Conservation (phyloP, 495 filamentous ascomycete genomes). For the Penicillium atrosanguineum region DNA sequence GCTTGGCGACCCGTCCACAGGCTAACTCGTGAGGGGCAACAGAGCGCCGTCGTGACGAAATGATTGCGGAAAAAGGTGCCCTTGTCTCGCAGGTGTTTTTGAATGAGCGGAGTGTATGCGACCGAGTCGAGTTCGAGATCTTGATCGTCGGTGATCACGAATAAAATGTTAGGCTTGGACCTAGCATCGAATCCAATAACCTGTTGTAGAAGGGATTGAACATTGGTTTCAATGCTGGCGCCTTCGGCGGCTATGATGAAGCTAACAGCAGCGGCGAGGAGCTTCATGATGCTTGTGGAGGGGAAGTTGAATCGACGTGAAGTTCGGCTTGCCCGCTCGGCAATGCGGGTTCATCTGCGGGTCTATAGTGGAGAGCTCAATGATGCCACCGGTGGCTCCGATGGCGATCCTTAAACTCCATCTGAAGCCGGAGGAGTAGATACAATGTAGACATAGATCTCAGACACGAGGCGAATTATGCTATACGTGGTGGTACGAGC, state of each 20-base stretch:
- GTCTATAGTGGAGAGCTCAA: not conserved
- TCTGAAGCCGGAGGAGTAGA: not conserved
- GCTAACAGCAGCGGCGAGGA: slow-evolving; percentile 8
- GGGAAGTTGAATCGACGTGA: not conserved
- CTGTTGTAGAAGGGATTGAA: slow-evolving; percentile 15
- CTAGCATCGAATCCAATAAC: slow-evolving; percentile 6
- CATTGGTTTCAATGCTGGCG: not conserved
- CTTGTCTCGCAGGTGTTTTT: slow-evolving; percentile 49
- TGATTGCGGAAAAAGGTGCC: slow-evolving; percentile 58
- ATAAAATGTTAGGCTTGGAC: slow-evolving; percentile 55
- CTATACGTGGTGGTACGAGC: too few relatives aligned
- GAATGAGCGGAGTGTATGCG: slow-evolving; percentile 54
- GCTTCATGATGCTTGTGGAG: slow-evolving; percentile 22
- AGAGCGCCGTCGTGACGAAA: slow-evolving; percentile 61
- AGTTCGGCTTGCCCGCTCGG: not conserved
- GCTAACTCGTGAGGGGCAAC: slow-evolving; percentile 62
- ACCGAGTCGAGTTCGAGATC: slow-evolving; percentile 60
- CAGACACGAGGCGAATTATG: not conserved
- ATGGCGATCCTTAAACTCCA: slow-evolving; percentile 9
- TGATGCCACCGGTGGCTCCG: slow-evolving; percentile 22
- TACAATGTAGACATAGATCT: too few relatives aligned
- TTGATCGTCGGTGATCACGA: slow-evolving; percentile 67
- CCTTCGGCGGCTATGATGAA: slow-evolving; percentile 12
- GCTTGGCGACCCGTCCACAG: slow-evolving; percentile 64
- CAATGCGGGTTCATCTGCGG: not conserved